These are phyloP conservation scores for Hypocrella siamensis DNA, from an alignment of 2,329 filamentous ascomycete species.

Conservation along the genomic window DNA sequence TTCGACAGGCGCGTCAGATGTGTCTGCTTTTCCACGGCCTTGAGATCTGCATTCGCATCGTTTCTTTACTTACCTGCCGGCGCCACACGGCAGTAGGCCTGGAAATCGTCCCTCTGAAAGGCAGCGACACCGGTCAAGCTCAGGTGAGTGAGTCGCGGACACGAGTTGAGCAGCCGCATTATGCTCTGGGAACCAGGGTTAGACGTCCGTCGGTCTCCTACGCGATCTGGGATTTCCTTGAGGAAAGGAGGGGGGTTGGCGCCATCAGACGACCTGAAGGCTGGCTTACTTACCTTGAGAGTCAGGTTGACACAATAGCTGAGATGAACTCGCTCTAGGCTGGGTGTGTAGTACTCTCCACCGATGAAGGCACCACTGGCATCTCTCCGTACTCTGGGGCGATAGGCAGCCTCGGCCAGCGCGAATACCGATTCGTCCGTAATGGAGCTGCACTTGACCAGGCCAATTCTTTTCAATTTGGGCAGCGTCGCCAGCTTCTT, in stretches of 20 bases:
- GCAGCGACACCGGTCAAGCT: conserved; percentile 87
- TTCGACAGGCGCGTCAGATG: too few species aligned
- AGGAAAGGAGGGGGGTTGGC: not conserved
- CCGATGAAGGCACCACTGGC: conserved; percentile 28
- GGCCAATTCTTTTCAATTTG: conserved; percentile 83
- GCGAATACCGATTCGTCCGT: conserved; percentile 81
- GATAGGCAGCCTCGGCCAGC: conserved; percentile 54
- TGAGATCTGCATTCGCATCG: too few species aligned
- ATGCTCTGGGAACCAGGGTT: too few species aligned
- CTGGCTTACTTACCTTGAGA: conserved; percentile 45
- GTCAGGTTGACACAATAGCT: conserved; percentile 86
- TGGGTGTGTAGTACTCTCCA: conserved; percentile 41
- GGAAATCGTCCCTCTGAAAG: conserved; percentile 74
- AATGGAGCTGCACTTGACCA: conserved; percentile 86
- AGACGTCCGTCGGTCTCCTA: too few species aligned
- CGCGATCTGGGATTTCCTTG: too few species aligned
- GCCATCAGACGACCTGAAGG: not conserved
- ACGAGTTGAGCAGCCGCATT: conserved; percentile 74
- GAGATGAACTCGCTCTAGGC: conserved; percentile 83
- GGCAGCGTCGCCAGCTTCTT: conserved; percentile 71
- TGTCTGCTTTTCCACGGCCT: too few species aligned
- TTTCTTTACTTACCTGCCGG: conserved; percentile 54
- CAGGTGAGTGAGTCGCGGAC: conserved; percentile 81
- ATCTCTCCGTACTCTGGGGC: conserved; percentile 32
- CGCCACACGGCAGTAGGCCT: conserved; percentile 71